These are phyloP conservation scores for Russula foetens DNA, from an alignment of 768 basidiomycete species.

Conservation along the genomic window DNA sequence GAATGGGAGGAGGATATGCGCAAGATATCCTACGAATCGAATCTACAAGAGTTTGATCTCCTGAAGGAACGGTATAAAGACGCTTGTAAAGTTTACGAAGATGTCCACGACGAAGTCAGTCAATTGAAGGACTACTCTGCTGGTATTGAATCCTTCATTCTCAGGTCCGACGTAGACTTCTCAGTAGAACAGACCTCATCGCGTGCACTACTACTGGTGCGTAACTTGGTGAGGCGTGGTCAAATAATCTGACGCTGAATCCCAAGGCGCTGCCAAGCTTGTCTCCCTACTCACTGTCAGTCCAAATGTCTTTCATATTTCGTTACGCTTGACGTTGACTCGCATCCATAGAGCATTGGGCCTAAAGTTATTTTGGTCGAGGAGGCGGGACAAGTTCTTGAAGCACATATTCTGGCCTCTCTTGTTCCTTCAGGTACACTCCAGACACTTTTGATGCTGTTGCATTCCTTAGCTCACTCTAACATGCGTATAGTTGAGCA, in stretches of 20 bases:
- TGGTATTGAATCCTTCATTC: not conserved
- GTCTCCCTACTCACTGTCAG: constrained; percentile 47
- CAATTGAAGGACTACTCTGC: not conserved
- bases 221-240: not conserved
- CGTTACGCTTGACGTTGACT: not conserved
- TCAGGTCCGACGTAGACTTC: constrained; percentile 48
- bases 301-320: not conserved
- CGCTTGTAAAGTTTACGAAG: constrained; percentile 30
- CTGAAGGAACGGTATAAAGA: constrained; percentile 36
- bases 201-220: constrained; percentile 73
- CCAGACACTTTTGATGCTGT: not conserved
- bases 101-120: constrained; percentile 47
- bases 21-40: constrained; percentile 23
- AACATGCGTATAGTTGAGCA: constrained; percentile 43
- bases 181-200: constrained; percentile 50
- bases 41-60: constrained; percentile 35
- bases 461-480: not conserved
- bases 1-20: constrained; percentile 43
- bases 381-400: constrained; percentile 77
- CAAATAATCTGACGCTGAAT: not conserved
- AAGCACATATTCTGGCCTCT: constrained; percentile 62
- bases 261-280: constrained; percentile 59
- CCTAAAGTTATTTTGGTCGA: constrained; percentile 65
- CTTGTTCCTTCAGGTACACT: constrained; percentile 39
- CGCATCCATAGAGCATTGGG: constrained; percentile 37